Evolutionary conservation across 441 rosid genomes (phyloP), one percentile per base, ranked within the genome.

Genomic region (Mallotus repandus): DNA sequence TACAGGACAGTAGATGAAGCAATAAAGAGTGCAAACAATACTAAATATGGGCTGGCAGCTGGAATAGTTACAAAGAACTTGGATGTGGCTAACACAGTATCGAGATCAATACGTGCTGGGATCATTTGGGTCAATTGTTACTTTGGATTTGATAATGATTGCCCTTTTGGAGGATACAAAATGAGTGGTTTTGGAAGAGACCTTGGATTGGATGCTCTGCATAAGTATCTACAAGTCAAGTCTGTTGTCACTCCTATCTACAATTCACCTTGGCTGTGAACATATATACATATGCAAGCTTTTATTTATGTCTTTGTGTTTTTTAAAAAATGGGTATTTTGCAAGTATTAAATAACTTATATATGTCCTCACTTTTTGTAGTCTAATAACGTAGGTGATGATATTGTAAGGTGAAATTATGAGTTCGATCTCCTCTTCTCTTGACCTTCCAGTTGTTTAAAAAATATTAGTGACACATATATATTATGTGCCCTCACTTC

Each of bases 41-140:
- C 92, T 0, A 83, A 63, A 32, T 95, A 91, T 61, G 99, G 99
- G 0, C 81, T 95, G 8, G 98, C 98, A 41, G 98, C 97, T 0
- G 98, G 98, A 13, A 83, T 95, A 16, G 68, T 91, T 59, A 93
- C 98, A 14, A 85, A 88, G 71, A 59, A 87, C 84, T 3, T 95
- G 63, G 83, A 93, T 45, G 61, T 90, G 66, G 92, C 93, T 0
- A 95, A 93, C 79, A 93, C 91, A 0, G 91, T 95, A 12, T 87
- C 98, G 0, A 88, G 99, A 71, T 93, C 99, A 1, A 84, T 93
- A 41, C 82, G 89, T 8, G 94, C 98, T 0, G 99, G 99, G 0
- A 68, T 82, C 15, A 63, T 95, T 41, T 82, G 97, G 98, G 86
- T 93, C 60, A 93, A 90, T 43, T 95, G 99, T 69, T 88, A 91